phyloP scores from a whole-genome alignment of 495 filamentous ascomycete genomes.

The Hypoxylon crocopeplum region DNA sequence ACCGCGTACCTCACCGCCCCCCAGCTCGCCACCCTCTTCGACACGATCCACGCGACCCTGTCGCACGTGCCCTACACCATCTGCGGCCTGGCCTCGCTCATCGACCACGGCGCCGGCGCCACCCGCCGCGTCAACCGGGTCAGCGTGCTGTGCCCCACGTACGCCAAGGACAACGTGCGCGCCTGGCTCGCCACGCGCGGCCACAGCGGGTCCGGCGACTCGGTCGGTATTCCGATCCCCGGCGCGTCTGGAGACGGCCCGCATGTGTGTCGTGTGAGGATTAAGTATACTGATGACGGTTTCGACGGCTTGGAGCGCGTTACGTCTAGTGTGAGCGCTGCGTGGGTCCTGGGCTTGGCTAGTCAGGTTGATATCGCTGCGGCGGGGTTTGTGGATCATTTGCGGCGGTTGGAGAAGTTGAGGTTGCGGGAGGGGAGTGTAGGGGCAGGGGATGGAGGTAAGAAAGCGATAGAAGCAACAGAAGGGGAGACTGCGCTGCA shows the following conservation, averaged over 20 bases:
- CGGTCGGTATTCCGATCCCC: slow-evolving; percentile 26
- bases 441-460: background rate
- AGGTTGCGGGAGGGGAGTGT: background rate
- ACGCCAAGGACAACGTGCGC: slow-evolving; percentile 34
- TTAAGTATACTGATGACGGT: slow-evolving; percentile 38
- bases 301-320: slow-evolving; percentile 34
- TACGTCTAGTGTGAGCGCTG: slow-evolving; percentile 11
- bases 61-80: slow-evolving; percentile 49
- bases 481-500: slow-evolving; percentile 10
- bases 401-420: background rate
- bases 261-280: slow-evolving; percentile 21
- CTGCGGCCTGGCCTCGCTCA: slow-evolving; percentile 46
- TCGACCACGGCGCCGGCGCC: slow-evolving; percentile 44
- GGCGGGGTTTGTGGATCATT: slow-evolving; percentile 25
- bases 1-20: background rate
- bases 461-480: background rate
- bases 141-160: slow-evolving; percentile 42
- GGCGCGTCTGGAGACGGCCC: background rate
- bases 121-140: slow-evolving; percentile 27
- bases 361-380: slow-evolving; percentile 37
- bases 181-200: slow-evolving; percentile 41
- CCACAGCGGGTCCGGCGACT: slow-evolving; percentile 22
- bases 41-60: slow-evolving; percentile 39
- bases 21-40: slow-evolving; percentile 41
- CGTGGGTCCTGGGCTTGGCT: slow-evolving; percentile 30